Evolutionary conservation across 2,329 filamentous ascomycete species (phyloP), one percentile per base, ranked within the genome.

Genomic region (Hansfordia pulvinata): DNA sequence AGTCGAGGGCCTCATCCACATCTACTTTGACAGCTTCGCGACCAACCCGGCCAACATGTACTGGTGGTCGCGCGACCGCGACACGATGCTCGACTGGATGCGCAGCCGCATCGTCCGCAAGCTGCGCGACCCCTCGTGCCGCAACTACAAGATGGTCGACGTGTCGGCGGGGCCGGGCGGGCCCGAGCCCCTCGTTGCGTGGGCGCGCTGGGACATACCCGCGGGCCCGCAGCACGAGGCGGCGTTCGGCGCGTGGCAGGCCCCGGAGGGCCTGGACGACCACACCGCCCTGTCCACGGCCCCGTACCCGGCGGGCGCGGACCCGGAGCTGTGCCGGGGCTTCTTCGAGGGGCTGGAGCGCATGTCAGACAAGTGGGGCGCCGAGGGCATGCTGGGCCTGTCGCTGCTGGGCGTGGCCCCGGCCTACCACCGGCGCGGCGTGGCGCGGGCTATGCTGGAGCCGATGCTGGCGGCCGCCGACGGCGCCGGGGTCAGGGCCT

Each of bases 381-480:
- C 41, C 4, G 34, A 42, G 6, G 30, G 46, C 4, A 54, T 48
- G 44, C 44, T 54, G 35, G 41, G 49, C 5, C 44, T 54, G 6
- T 44, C 49, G 8, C 37, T 58, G 5, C 40, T 59, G 8, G 45
- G 36, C 21, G 52, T 51, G 3, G 36, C 43, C 11, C 48, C 52
- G 4, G 38, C 36, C 8, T 50, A 55, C 27, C 43, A 52, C 25
- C 37, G 49, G 15, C 44, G 41, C 22, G 53, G 56, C 1, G 41
- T 53, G 1, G 54, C 36, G 2, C 44, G 34, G 20, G 46, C 45
- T 20, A 31, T 58, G 13, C 33, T 58, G 18, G 32, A 33, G 10
- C 43, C 53, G 19, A 47, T 49, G 26, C 35, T 57, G n/a, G 43
- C 40, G 5, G 32, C 50, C 9, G 52, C 53, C 5, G 53, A 57